These are phyloP conservation scores for Calonectria pauciramosa DNA, from an alignment of 2,329 filamentous ascomycete species.

Conservation along the genomic window DNA sequence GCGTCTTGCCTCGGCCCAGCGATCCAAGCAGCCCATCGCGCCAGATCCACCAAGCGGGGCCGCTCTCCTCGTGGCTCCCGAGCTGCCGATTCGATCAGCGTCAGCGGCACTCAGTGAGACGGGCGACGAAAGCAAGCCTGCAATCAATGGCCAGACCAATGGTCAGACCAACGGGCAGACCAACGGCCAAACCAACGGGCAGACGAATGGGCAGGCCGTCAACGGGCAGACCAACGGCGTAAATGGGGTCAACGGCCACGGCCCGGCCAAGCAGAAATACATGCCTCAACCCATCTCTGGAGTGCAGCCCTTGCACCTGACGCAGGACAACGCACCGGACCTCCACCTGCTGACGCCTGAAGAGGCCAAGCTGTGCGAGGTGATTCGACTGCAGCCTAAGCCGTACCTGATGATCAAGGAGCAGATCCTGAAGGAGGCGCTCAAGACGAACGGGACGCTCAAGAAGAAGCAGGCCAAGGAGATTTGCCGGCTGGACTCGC, in stretches of 20 bases:
- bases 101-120: constrained; percentile 51
- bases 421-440: constrained; percentile 88
- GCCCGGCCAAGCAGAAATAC: constrained; percentile 63
- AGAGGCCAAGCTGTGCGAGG: constrained; percentile 88
- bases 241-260: constrained; percentile 56
- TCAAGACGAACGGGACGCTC: constrained; percentile 87
- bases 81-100: constrained; percentile 75
- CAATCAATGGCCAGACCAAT: constrained; percentile 68
- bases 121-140: constrained; percentile 66
- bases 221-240: constrained; percentile 59
- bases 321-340: constrained; percentile 83
- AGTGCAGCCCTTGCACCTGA: constrained; percentile 75
- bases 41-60: constrained; percentile 82
- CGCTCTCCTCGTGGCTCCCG: constrained; percentile 81
- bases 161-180: constrained; percentile 58
- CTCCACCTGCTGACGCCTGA: constrained; percentile 87
- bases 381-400: constrained; percentile 89
- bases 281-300: constrained; percentile 70
- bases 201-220: constrained; percentile 64
- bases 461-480: constrained; percentile 96
- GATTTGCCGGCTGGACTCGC: constrained; percentile 85
- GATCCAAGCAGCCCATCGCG: constrained; percentile 75
- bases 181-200: constrained; percentile 59
- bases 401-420: constrained; percentile 97
- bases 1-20: constrained; percentile 78